Conservation (phyloP, 1,139 yeast genomes). For the Saccharomyces hybrid region DNA sequence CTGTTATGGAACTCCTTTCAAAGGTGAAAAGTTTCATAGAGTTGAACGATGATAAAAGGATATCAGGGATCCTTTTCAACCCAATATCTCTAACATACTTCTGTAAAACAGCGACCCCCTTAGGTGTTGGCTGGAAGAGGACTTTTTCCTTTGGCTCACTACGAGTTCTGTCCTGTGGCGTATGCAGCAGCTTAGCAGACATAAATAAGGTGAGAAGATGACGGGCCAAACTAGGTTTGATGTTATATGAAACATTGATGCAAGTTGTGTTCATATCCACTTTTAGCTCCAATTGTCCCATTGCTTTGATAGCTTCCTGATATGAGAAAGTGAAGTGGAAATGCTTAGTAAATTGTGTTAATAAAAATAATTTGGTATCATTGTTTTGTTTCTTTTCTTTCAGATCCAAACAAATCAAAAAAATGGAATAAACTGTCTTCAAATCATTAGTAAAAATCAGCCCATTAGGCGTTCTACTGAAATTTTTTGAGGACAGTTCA, state of each 20-base stretch:
- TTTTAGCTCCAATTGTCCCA: constrained; percentile 44
- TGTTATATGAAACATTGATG: constrained; percentile 53
- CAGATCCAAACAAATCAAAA: constrained; percentile 44
- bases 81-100: constrained; percentile 56
- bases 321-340: constrained; percentile 50
- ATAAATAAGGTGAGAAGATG: constrained; percentile 49
- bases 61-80: constrained; percentile 39
- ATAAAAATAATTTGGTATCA: constrained; percentile 17
- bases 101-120: constrained; percentile 69
- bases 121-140: constrained; percentile 79
- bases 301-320: constrained; percentile 44
- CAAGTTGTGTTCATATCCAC: constrained; percentile 45
- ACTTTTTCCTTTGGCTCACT: constrained; percentile 37
- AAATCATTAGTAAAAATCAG: constrained; percentile 48
- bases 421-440: constrained; percentile 48
- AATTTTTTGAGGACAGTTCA: constrained; percentile 38
- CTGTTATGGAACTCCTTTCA: constrained; percentile 58
- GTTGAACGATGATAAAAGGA: constrained; percentile 51
- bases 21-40: constrained; percentile 64
- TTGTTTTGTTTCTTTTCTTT: constrained; percentile 23
- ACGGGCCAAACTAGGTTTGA: constrained; percentile 46
- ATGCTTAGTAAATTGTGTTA: constrained; percentile 18
- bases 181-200: constrained; percentile 62
- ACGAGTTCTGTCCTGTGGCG: constrained; percentile 67
- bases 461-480: constrained; percentile 46